Evolutionary conservation across 177 flowering plant species (phyloP), one percentile per base, ranked within the genome.

Genomic region (Vitis hybrid): DNA sequence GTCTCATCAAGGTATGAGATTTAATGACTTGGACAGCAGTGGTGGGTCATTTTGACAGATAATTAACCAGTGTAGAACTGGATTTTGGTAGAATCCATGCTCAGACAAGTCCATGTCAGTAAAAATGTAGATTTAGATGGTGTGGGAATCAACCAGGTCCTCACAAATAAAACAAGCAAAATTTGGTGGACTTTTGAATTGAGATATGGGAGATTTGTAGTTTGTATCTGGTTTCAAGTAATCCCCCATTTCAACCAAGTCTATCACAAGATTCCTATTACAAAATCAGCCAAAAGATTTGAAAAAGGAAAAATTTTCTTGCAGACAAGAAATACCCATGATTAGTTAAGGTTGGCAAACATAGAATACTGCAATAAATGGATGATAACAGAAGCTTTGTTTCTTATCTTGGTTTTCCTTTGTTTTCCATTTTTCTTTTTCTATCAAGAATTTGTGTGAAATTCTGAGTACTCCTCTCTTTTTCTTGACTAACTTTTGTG

Each of bases 1-100:
- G 86, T 83, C 78, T 70, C 70, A 68, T 76, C 72, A 72, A 20
- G 52, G 67, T 73, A 67, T 55, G 65, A 60, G 62, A 63, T 66
- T 71, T 68, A 68, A 63, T 70, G 70, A 73, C 58, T 63, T 75
- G 72, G 79, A 76, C 80, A 64, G 65, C 59, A 65, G 10, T 68
- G 34, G 52, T 64, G 71, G 72, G 76, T 71, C 14, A 64, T 50
- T 53, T 62, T 18, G 61, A 69, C 74, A 67, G 80, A 71, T 71
- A 70, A 71, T 54, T 69, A 34, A 54, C 45, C 45, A 39, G 45
- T 39, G 45, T 39, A 7, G 45, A 39, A 39, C 45, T 39, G 45
- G 45, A 39, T 39, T 39, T 39, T 39, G 45, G 45, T 39, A 39
- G 45, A 39, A 39, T 39, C 45, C 45, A 39, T 39, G 45, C 45